Evolutionary conservation across 2,329 filamentous ascomycete genomes (phyloP).

Genomic region (Cordyceps militaris): DNA sequence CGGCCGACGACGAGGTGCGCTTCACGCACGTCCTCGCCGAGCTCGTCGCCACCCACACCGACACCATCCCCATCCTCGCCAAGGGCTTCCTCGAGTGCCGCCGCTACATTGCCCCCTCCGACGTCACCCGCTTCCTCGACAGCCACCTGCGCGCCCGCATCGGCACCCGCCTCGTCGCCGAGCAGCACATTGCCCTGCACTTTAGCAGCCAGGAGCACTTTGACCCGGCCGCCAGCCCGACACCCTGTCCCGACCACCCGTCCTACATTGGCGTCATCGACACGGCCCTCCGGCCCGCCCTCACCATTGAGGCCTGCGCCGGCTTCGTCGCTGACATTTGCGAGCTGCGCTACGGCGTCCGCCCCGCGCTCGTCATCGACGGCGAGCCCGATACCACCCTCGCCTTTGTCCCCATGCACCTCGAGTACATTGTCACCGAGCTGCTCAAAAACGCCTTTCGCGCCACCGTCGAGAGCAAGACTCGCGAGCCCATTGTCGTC

Average conservation of each 20-base stretch:
- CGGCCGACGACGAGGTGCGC: slow-evolving; percentile 75
- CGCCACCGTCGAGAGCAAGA: slow-evolving; percentile 80
- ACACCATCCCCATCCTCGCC: slow-evolving; percentile 90
- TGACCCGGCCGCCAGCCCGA: slow-evolving; percentile 44
- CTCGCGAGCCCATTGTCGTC: slow-evolving; percentile 76
- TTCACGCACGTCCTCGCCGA: slow-evolving; percentile 93
- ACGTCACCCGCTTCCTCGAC: slow-evolving; percentile 89
- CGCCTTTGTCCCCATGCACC: slow-evolving; percentile 88
- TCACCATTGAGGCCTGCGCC: slow-evolving; percentile 76
- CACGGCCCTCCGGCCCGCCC: slow-evolving; percentile 74
- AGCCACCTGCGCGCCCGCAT: slow-evolving; percentile 91
- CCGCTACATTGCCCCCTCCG: slow-evolving; percentile 73
- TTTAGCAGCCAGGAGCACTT: slow-evolving; percentile 62
- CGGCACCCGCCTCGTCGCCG: slow-evolving; percentile 85
- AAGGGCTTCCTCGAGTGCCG: slow-evolving; percentile 88
- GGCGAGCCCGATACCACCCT: slow-evolving; percentile 85
- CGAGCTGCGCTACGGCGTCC: slow-evolving; percentile 88
- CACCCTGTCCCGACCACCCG: slow-evolving; percentile 43
- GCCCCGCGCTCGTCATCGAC: slow-evolving; percentile 72
- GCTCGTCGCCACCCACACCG: slow-evolving; percentile 87
- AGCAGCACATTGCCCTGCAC: slow-evolving; percentile 93
- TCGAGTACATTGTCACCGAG: slow-evolving; percentile 96
- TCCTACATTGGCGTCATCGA: slow-evolving; percentile 95
- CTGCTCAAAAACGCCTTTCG: slow-evolving; percentile 95
- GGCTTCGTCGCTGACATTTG: slow-evolving; percentile 93